phyloP scores from a whole-genome alignment of 768 basidiomycete species.

The Termitomyces sp. region DNA sequence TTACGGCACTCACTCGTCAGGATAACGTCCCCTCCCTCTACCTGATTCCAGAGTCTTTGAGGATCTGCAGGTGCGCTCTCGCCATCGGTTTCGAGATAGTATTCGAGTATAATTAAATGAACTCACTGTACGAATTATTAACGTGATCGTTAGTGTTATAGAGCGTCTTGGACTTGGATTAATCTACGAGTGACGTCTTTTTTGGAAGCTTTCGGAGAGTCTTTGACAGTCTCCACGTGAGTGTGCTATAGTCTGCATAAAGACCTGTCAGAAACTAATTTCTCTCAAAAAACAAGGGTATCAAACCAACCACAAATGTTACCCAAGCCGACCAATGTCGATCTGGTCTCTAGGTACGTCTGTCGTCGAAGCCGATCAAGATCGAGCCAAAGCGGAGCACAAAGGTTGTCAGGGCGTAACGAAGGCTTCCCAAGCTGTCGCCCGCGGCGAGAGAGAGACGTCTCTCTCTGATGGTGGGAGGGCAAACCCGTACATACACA shows the following conservation, averaged over 20 bases:
- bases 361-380: background rate
- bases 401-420: background rate
- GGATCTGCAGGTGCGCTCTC: slow-evolving; percentile 1
- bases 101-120: background rate
- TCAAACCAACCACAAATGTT: background rate
- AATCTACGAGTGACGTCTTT: background rate
- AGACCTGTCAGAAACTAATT: background rate
- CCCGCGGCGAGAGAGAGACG: background rate
- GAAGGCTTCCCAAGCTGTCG: background rate
- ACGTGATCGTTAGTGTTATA: background rate
- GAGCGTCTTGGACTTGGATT: background rate
- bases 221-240: slow-evolving; percentile 1
- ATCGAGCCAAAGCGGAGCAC: background rate
- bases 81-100: background rate
- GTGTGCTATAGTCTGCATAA: background rate
- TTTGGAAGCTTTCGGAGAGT: background rate
- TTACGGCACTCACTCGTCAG: background rate
- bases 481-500: background rate
- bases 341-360: background rate
- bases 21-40: background rate
- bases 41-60: background rate
- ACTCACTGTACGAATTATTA: background rate
- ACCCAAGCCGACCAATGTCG: background rate
- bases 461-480: slow-evolving; percentile 3
- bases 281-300: background rate